phyloP scores from a whole-genome alignment of 805 yeast genomes.

The Maudiozyma turicensis region DNA sequence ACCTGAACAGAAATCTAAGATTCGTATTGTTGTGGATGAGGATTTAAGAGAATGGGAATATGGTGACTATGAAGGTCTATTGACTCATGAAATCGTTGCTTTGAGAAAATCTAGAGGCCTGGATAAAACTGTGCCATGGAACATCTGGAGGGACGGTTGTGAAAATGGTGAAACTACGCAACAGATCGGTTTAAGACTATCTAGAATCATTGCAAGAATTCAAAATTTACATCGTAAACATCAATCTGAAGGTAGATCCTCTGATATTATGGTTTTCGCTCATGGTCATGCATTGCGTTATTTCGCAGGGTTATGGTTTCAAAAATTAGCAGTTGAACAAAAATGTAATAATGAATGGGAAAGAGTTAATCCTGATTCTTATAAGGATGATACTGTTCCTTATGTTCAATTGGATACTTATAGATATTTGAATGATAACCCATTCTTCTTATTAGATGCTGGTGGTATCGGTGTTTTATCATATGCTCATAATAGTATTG shows the following conservation, averaged over 20 bases:
- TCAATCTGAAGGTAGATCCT: slow-evolving; percentile 39
- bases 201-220: slow-evolving; percentile 56
- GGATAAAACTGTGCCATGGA: slow-evolving; percentile 47
- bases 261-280: slow-evolving; percentile 77
- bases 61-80: slow-evolving; percentile 87
- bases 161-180: slow-evolving; percentile 72
- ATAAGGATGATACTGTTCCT: slow-evolving; percentile 28
- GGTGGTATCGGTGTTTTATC: slow-evolving; percentile 92
- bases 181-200: slow-evolving; percentile 64
- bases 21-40: slow-evolving; percentile 44
- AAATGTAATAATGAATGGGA: slow-evolving; percentile 17
- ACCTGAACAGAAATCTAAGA: slow-evolving; percentile 32
- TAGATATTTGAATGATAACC: slow-evolving; percentile 42
- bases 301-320: slow-evolving; percentile 82
- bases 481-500: slow-evolving; percentile 73
- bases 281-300: slow-evolving; percentile 92
- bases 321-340: slow-evolving; percentile 25
- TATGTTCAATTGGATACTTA: slow-evolving; percentile 27
- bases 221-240: slow-evolving; percentile 49
- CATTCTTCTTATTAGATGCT: slow-evolving; percentile 80
- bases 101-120: slow-evolving; percentile 53
- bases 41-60: slow-evolving; percentile 92
- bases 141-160: slow-evolving; percentile 88
- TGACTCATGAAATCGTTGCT: slow-evolving; percentile 55
- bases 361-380: slow-evolving; percentile 13